phyloP scores from a whole-genome alignment of 2,329 filamentous ascomycete species.

The Proliferodiscus dingleyae region DNA sequence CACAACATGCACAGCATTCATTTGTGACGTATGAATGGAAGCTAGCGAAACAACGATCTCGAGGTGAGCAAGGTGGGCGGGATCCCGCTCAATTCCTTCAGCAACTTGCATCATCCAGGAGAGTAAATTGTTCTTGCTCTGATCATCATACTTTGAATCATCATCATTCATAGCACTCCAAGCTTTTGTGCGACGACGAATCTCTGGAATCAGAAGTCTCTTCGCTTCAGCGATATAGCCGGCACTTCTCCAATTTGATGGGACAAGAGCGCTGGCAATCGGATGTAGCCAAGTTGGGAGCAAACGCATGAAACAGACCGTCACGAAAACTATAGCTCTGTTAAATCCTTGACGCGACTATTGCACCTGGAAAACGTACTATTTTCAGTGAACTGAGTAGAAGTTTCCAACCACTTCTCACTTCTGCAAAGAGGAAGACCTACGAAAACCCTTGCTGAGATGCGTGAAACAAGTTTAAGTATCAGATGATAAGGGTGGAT shows the following conservation, averaged over 20 bases:
- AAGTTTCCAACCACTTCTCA: slow-evolving; percentile 2
- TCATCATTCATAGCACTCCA: not conserved
- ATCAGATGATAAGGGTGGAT: not conserved
- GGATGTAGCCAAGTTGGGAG: slow-evolving; percentile 1
- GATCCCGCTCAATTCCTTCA: not conserved
- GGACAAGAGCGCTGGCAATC: not conserved
- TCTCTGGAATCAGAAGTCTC: too few species aligned
- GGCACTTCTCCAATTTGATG: not conserved
- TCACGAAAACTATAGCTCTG: not conserved
- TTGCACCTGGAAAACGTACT: not conserved
- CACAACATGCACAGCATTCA: slow-evolving; percentile 23
- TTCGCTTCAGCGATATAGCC: not conserved
- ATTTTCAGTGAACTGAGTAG: slow-evolving; percentile 4
- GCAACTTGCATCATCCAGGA: not conserved
- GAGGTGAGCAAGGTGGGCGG: not conserved
- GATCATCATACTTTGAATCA: not conserved
- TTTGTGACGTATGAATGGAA: slow-evolving; percentile 20
- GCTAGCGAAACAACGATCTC: slow-evolving; percentile 5
- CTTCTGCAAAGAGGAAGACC: not conserved
- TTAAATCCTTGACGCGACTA: not conserved
- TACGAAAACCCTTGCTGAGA: not conserved
- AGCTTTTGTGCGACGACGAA: slow-evolving; percentile 1
- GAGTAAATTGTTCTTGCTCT: not conserved
- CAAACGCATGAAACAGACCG: not conserved
- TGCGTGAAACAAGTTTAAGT: not conserved